A percentile compares a stretch with the other conserved stretches of the same genome.
These are phyloP conservation scores for Leishmania arabica DNA, from an alignment of 208 protist species.

Conservation along the genomic window DNA sequence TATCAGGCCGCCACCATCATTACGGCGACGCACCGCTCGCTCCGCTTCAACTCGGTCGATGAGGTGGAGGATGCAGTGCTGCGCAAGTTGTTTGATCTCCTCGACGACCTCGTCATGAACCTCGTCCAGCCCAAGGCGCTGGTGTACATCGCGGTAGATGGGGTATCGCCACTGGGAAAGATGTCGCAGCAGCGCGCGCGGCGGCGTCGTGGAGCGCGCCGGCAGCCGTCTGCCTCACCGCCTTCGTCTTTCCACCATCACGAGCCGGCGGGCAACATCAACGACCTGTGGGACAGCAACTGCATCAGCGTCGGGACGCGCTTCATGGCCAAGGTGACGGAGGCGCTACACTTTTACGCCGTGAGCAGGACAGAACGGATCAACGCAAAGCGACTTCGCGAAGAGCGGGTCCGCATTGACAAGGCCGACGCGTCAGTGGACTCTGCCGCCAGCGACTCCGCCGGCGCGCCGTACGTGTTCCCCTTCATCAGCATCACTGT, in stretches of 20 bases:
- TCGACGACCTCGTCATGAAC: slow-evolving; percentile 80
- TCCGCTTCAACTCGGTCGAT: slow-evolving; percentile 36
- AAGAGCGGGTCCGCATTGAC: slow-evolving; percentile 12
- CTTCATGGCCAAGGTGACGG: slow-evolving; percentile 82
- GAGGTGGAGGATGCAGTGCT: slow-evolving; percentile 76
- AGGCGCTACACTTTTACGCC: slow-evolving; percentile 81
- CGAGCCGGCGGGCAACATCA: slow-evolving; percentile 31
- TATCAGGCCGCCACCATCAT: slow-evolving; percentile 81
- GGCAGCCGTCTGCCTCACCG: slow-evolving; percentile 7
- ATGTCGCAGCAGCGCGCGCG: slow-evolving; percentile 99
- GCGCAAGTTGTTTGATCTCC: slow-evolving; percentile 68
- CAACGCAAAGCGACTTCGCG: slow-evolving; percentile 74
- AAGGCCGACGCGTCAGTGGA: background rate
- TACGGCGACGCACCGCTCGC: slow-evolving; percentile 38
- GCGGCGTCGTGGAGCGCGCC: slow-evolving; percentile 68
- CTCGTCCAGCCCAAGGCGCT: slow-evolving; percentile 95
- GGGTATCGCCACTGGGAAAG: slow-evolving; percentile 98
- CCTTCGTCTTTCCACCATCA: background rate
- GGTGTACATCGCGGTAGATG: slow-evolving; percentile 97
- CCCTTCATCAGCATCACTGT: slow-evolving; percentile 91
- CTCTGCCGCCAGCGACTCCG: background rate
- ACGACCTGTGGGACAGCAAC: slow-evolving; percentile 79
- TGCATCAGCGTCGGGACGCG: slow-evolving; percentile 84
- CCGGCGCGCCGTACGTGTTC: slow-evolving; percentile 12
- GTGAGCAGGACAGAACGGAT: slow-evolving; percentile 86